Evolutionary conservation across 176 grass and related monocot species (phyloP).

Genomic region (Oryza glaberrima): DNA sequence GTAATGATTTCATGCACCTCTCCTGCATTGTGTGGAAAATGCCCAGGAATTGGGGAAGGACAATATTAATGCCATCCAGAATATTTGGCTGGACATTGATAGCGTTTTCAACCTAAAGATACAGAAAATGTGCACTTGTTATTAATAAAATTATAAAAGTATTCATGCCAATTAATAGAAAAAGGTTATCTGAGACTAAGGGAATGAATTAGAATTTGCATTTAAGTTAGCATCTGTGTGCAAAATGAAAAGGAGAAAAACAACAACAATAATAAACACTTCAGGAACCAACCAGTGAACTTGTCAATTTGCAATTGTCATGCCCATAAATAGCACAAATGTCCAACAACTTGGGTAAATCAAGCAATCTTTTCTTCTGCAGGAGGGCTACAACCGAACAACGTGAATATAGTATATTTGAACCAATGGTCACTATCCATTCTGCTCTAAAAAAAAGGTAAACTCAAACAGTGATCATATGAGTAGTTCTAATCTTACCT

Average conservation of each 20-base stretch:
- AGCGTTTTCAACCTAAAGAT: constrained; percentile 83
- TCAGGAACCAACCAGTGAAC: constrained; percentile 68
- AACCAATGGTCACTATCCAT: constrained; percentile 14
- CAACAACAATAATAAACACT: constrained; percentile 24
- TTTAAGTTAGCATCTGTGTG: constrained; percentile 12
- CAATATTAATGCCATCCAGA: constrained; percentile 54
- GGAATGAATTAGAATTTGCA: not conserved
- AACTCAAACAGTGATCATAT: constrained; percentile 22
- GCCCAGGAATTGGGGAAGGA: constrained; percentile 70
- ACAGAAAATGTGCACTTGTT: constrained; percentile 27
- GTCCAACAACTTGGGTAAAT: constrained; percentile 92
- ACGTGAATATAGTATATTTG: constrained; percentile 29
- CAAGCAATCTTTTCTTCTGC: constrained; percentile 91
- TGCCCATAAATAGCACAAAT: constrained; percentile 94
- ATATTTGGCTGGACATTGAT: constrained; percentile 72
- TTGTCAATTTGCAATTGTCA: constrained; percentile 80
- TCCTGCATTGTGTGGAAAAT: constrained; percentile 91
- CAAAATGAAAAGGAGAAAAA: not conserved
- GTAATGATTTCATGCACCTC: constrained; percentile 84
- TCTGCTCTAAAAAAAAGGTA: constrained; percentile 39
- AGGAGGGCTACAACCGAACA: constrained; percentile 70
- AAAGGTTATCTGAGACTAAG: constrained; percentile 10
- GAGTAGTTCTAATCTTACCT: constrained; percentile 46
- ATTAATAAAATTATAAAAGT: constrained; percentile 28
- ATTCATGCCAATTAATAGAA: constrained; percentile 36